These are phyloP conservation scores for Phoma sp. DNA, from an alignment of 2,329 filamentous ascomycete species.

Conservation along the genomic window DNA sequence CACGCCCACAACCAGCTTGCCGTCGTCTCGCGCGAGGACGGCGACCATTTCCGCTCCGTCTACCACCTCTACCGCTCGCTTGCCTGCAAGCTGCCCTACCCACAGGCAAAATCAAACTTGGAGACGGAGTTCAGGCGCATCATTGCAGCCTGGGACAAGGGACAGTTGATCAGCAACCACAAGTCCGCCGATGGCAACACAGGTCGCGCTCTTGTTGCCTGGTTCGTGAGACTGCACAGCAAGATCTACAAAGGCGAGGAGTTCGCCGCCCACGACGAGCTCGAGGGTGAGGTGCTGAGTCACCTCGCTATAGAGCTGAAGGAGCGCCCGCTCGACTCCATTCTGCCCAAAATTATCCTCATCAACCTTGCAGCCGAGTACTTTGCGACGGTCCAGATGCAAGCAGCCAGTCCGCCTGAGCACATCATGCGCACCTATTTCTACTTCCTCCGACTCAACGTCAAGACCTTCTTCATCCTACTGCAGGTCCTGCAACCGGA, in stretches of 20 bases:
- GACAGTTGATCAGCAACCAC: slow-evolving; percentile 56
- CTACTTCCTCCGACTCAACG: slow-evolving; percentile 78
- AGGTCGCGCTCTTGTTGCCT: slow-evolving; percentile 71
- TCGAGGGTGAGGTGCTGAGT: slow-evolving; percentile 84
- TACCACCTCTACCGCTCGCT: slow-evolving; percentile 90
- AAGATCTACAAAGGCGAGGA: slow-evolving; percentile 79
- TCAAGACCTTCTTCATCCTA: slow-evolving; percentile 76
- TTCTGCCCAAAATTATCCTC: slow-evolving; percentile 79
- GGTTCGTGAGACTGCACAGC: slow-evolving; percentile 87
- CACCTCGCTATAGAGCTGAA: slow-evolving; percentile 77
- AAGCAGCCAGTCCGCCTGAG: slow-evolving; percentile 46
- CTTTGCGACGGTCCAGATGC: slow-evolving; percentile 67
- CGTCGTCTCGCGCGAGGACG: slow-evolving; percentile 79
- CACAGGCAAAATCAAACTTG: slow-evolving; percentile 76
- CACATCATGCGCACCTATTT: slow-evolving; percentile 53
- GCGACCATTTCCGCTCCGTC: slow-evolving; percentile 80
- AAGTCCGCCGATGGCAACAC: slow-evolving; percentile 54
- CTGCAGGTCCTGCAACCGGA: slow-evolving; percentile 74
- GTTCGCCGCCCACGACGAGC: slow-evolving; percentile 76
- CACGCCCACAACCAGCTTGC: slow-evolving; percentile 89
- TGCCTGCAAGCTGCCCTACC: slow-evolving; percentile 75
- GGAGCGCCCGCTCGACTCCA: slow-evolving; percentile 67
- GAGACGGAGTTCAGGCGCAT: slow-evolving; percentile 78
- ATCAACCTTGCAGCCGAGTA: slow-evolving; percentile 87
- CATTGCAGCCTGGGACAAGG: slow-evolving; percentile 62